Base-by-base conservation (phyloP, 2,329 filamentous ascomycete genomes). In the Pseudogymnoascus sp. region DNA sequence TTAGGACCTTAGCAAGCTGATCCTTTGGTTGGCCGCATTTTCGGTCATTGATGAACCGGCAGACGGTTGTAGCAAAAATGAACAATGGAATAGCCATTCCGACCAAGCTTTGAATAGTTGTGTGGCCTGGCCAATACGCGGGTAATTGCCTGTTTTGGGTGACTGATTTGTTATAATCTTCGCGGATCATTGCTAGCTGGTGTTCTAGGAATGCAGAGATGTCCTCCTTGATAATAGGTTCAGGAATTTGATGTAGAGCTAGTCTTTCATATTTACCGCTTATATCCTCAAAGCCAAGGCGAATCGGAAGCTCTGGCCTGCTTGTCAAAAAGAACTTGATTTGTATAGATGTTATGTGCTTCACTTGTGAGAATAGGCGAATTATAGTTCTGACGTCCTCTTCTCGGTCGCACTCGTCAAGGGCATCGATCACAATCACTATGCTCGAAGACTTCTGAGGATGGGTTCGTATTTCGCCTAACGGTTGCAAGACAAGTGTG, bases 61-160 rank as follows among this genome's bases (percentile, higher is more conserved):
- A 72, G 4, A 70, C 63, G 2, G 74, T 76, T 28, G 72, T 66
- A 1, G 73, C 75, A 58, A 71, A 74, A 59, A 76, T 75, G 62
- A 76, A 76, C 0, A 78, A 64, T 0, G 75, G 74, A 4, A 67
- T 62, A 12, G 75, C 70, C 66, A 71, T 74, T 25, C 66, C 11
- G 1, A 71, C 67, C 1, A 76, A 67, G 6, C 5, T 55, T 33
- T 61, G 35, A 9, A 71, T 66, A 45, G 61, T 70, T 62, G n/a
- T 21, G 14, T 65, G 23, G 4, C 64, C 59, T 7, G 75, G 76
- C 75, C 76, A 77, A 18, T 66, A 63, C 5, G 18, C 4, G 11
- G 65, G 11, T 1, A 75, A 63, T 28, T 38, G 33, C 11, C 60
- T n/a, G 55, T 68, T 73, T 43, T 21, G 9, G 40, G 40, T 43